Evolutionary conservation across 495 filamentous ascomycete genomes (phyloP).

Genomic region (Parachaetomium inaequale): DNA sequence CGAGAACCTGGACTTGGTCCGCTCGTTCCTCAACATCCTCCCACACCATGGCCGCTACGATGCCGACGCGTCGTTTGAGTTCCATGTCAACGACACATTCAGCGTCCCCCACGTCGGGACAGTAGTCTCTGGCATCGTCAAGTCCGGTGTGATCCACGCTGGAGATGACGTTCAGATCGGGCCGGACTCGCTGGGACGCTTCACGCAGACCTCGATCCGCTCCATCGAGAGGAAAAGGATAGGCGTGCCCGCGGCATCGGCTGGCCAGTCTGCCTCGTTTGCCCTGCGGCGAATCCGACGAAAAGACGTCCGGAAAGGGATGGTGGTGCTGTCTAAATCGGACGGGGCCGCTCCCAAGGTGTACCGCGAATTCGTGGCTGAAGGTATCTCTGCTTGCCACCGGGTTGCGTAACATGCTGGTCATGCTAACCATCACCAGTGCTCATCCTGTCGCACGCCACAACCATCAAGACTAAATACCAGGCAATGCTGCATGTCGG

Average conservation of each 20-base stretch:
- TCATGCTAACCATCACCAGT: constrained; percentile 48
- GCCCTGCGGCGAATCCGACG: constrained; percentile 79
- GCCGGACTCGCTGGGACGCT: constrained; percentile 88
- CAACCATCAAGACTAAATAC: constrained; percentile 97
- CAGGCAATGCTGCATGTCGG: constrained; percentile 99
- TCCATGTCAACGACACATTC: constrained; percentile 96
- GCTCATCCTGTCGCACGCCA: constrained; percentile 90
- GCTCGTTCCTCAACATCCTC: constrained; percentile 90
- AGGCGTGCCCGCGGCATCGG: constrained; percentile 79
- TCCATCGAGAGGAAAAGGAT: constrained; percentile 96
- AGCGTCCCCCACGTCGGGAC: constrained; percentile 98
- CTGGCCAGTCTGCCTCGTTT: constrained; percentile 90
- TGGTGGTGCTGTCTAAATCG: constrained; percentile 92
- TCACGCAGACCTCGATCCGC: constrained; percentile 82
- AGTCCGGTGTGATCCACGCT: constrained; percentile 79
- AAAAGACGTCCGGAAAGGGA: constrained; percentile 96
- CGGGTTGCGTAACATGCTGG: not conserved
- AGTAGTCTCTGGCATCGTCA: constrained; percentile 91
- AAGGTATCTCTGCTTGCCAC: constrained; percentile 50
- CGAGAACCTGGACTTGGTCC: constrained; percentile 71
- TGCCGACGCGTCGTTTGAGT: constrained; percentile 83
- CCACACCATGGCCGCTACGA: constrained; percentile 95
- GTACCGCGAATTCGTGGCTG: constrained; percentile 87
- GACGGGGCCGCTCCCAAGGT: constrained; percentile 68
- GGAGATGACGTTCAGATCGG: constrained; percentile 88